Base-by-base conservation (phyloP, 129 eudicot species). In the Tagetes patula region DNA sequence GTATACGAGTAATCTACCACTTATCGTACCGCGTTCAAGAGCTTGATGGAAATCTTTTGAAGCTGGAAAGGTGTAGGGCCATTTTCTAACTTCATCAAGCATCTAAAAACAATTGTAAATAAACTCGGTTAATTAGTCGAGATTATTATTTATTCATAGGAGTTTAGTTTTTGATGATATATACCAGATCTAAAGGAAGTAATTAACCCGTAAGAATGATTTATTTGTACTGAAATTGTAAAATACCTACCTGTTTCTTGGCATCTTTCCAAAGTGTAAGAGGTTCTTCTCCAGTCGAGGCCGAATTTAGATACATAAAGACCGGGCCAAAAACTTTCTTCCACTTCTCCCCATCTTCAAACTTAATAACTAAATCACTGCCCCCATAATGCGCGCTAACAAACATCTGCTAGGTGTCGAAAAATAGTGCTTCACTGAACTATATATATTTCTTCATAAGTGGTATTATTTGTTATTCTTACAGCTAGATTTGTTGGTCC, bases 321-420 rank as follows among this genome's bases (percentile, higher is more conserved):
- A 89, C 90, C 0, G 98, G 98, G 14, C 98, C 98, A 43, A 89
- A 92, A 40, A 89, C 92, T 81, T 85, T 92, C 85, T 87, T 92
- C 98, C 96, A 93, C 41, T 72, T 76, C 69, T 93, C 98, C 8
- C 96, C 92, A 46, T 80, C 73, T 1, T 72, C 83, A 74, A 93
- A 89, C 71, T 85, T 87, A 4, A 80, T 80, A 58, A 82, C 92
- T 69, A 93, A 59, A 76, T 89, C 95, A 3, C 74, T 79, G 60
- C 96, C 98, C 1, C 80, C 87, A 65, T 92, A 92, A 61, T 92
- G 98, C 34, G 90, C 86, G 59, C 98, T 93, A 11, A 87, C 76
- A 54, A 80, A 73, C 83, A 80, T 74, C 79, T 80, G 75, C 67
- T 38, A 73, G 3, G 49, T 8, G 33, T 30, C 5, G 5, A 66